Evolutionary conservation across 345 rosid genomes (phyloP), one percentile per base, ranked within the genome.

Genomic region (Arabidopsis suecica): DNA sequence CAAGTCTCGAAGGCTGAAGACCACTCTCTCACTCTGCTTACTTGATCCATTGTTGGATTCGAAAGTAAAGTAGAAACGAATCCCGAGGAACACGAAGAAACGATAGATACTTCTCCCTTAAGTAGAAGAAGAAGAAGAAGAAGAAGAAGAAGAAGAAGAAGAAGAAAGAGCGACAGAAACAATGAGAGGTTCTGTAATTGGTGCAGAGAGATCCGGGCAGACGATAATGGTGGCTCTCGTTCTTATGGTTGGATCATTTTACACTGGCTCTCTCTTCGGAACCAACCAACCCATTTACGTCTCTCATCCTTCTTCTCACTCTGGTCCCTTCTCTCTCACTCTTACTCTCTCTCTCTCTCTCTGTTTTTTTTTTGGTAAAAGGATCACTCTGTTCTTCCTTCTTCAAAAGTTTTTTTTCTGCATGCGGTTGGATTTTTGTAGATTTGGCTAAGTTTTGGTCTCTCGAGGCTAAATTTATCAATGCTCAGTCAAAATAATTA

Each of bases 201-300:
- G 91, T 5, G 84, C 85, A 47, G 90, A 84, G 20, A 90, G 84
- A 81, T 84, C 96, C 12, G 92, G 88, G 69, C 86, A 86, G 83
- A 75, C 82, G 82, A 89, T 92, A 76, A 82, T 88, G 85, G 82
- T 80, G 70, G 86, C 88, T n/a, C 82, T 88, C 68, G 34, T 92
- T 72, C 73, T 95, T 25, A 87, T 88, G 89, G 72, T 78, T 49
- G 97, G 86, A 4, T 95, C 99, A 20, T 92, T 92, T 77, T 92
- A 89, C 83, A 45, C 82, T 1, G 99, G 97, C 37, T 83, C 91
- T 62, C 88, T 92, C 57, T 90, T 95, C 67, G 93, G 93, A 32
- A 84, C 82, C 83, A 87, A 88, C 68, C 69, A 74, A 48, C 83
- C 88, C 50, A 70, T 85, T 68, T 83, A 82, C 77, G 63, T 83